Evolutionary conservation across 2,329 filamentous ascomycete species (phyloP), one percentile per base, ranked within the genome.

Genomic region (Alternaria angustiovoidea): DNA sequence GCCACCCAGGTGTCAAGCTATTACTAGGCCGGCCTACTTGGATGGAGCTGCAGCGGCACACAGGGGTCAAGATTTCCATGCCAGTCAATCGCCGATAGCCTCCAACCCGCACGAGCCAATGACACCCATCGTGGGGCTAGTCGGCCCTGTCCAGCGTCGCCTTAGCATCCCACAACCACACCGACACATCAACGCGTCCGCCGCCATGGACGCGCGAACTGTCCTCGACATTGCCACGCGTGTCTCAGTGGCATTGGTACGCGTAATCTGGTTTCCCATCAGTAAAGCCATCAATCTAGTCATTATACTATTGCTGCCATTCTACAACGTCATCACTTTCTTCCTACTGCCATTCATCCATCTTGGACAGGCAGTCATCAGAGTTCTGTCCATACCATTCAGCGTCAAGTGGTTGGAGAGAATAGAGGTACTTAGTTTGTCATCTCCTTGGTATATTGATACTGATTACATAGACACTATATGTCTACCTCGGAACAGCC

Each of bases 401-500:
- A 78, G 72, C 34, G 60, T 70, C 28, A 62, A 72, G 52, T 68
- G 87, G 38, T 69, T 88, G 14, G 79, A 81, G 5, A 84, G 80
- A 67, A 82, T 89, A 57, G 85, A 89, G 83, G 87, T 88, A 79
- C 78, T 74, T 55, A 34, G 11, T 41, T 2, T 32, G 24, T 42
- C 12, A 48, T 30, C 14, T 30, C 16, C 39, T 24, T 8, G 3
- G 0, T 42, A 3, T 18, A 4, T 14, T 26, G n/a, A 54, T 20
- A n/a, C 56, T 44, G 49, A 56, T n/a, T 24, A 20, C 3, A 9
- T 65, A 84, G 81, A 81, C 80, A 7, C 68, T 84, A 43, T 84
- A 82, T 71, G 84, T 85, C 70, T 89, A 84, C 70, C 82, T 93
- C 47, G 88, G 88, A 49, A 84, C 88, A 24, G 92, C 91, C 7